phyloP scores from a whole-genome alignment of 73 alveolate species.

The Tetrahymena malaccensis region DNA sequence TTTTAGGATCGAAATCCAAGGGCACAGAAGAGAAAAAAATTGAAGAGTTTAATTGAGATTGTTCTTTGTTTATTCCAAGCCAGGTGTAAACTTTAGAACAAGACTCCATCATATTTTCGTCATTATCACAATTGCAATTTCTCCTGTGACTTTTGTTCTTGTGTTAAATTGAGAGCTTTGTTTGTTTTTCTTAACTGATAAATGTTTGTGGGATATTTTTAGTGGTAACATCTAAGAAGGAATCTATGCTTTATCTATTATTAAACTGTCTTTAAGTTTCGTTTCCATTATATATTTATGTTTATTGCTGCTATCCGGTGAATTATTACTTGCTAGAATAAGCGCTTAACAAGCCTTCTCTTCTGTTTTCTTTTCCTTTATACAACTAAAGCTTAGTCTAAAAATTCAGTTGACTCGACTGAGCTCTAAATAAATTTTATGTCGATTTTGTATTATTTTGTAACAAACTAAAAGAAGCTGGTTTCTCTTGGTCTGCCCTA shows the following conservation, averaged over 20 bases:
- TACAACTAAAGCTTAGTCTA: not conserved
- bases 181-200: not conserved
- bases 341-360: not conserved
- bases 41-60: not conserved
- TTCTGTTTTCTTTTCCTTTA: not conserved
- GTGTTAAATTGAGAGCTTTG: not conserved
- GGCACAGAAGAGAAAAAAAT: not conserved
- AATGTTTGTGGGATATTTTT: not conserved
- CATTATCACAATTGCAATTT: not conserved
- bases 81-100: not conserved
- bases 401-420: not conserved
- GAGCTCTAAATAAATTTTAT: not conserved
- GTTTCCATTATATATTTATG: not conserved
- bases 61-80: not conserved
- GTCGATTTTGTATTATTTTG: not conserved
- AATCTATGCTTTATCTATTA: not conserved
- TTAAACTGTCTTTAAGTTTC: not conserved
- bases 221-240: not conserved
- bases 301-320: too few species aligned
- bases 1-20: not conserved
- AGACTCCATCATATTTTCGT: not conserved
- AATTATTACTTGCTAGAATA: not conserved
- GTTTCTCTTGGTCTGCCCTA: not conserved
- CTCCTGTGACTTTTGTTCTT: not conserved
- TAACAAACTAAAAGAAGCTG: not conserved